Evolutionary conservation across 768 basidiomycete species (phyloP), one percentile per base, ranked within the genome.

Genomic region (Kwoniella dendrophila): DNA sequence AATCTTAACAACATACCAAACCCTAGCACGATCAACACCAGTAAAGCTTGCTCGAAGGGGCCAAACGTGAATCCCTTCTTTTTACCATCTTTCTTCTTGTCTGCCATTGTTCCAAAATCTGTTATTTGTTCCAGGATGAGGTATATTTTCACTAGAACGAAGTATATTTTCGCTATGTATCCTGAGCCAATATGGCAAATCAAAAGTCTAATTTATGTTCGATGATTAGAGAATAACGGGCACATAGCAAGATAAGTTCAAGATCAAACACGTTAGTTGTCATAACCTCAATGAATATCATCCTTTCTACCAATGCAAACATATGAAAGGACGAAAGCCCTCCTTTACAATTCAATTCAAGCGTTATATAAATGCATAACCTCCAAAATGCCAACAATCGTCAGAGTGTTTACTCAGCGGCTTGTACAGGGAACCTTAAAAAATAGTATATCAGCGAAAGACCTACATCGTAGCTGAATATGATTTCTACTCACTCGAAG

Each of bases 401-500:
- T 50, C 44, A 61, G 50, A 43, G 55, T 49, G 67, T 66, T 61
- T 71, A 75, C 64, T 75, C 73, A 48, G 62, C 38, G 16, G 69
- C 59, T 50, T 59, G 66, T 33, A 70, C 69, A 49, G 73, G 73
- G 71, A 75, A 75, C 66, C 73, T 75, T 54, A 44, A 11, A 24
- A 70, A 58, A 24, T 30, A 20, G 43, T 20, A 4, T 8, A 57
- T 47, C 40, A 64, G 52, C 36, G 16, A 29, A 20, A 43, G 30
- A 12, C 14, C 45, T 24, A 40, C 40, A 12, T 12, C 3, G 30
- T n/a, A 7, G 33, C 7, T 29, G 18, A 24, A 20, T 1, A 10
- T 12, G 3, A 68, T n/a, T n/a, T n/a, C n/a, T n/a, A n/a, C 74
- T 71, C 53, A 78, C 73, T 77, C 76, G 55, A 79, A 79, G 70